Percentiles rank a stretch among this genome's conserved stretches.
phyloP scores from a whole-genome alignment of 2,329 filamentous ascomycete species.

The Microdochium paspali region DNA sequence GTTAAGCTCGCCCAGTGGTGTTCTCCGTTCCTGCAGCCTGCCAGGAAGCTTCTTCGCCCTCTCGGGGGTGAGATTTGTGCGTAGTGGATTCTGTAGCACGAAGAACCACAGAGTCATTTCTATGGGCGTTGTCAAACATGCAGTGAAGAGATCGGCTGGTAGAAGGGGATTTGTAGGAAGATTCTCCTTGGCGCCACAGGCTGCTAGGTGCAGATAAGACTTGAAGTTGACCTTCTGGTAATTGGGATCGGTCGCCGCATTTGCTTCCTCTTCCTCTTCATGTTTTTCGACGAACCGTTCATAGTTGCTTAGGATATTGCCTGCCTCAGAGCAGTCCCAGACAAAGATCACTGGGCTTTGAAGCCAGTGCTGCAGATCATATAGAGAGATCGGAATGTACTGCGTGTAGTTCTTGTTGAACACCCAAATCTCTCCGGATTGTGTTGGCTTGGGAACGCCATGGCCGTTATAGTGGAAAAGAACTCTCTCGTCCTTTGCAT shows the following conservation, averaged over 20 bases:
- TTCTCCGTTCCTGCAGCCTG: slow-evolving; percentile 82
- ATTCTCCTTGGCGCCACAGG: slow-evolving; percentile 83
- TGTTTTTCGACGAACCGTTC: slow-evolving; percentile 93
- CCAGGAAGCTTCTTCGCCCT: slow-evolving; percentile 85
- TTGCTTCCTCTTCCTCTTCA: slow-evolving; percentile 76
- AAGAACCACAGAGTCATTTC: slow-evolving; percentile 97
- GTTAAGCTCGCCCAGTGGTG: slow-evolving; percentile 89
- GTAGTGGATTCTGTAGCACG: slow-evolving; percentile 78
- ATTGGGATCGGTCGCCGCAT: slow-evolving; percentile 65
- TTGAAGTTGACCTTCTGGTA: slow-evolving; percentile 67
- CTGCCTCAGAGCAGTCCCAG: slow-evolving; percentile 94
- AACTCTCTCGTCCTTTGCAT: slow-evolving; percentile 91
- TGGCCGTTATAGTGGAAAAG: slow-evolving; percentile 99
- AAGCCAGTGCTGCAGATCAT: slow-evolving; percentile 92
- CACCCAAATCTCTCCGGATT: slow-evolving; percentile 96
- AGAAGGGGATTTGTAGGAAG: slow-evolving; percentile 89
- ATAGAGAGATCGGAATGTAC: slow-evolving; percentile 93
- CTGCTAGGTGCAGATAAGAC: slow-evolving; percentile 79
- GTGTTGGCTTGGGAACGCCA: slow-evolving; percentile 89
- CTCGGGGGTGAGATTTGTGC: slow-evolving; percentile 62
- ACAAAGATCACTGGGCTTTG: slow-evolving; percentile 93
- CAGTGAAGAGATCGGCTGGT: slow-evolving; percentile 91
- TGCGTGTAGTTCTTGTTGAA: slow-evolving; percentile 99
- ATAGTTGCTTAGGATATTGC: slow-evolving; percentile 92
- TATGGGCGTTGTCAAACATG: slow-evolving; percentile 91